Percentiles rank a stretch among this genome's conserved stretches.
phyloP scores from a whole-genome alignment of 192 early-diverging fungal genomes.

The Diversispora epigaea region DNA sequence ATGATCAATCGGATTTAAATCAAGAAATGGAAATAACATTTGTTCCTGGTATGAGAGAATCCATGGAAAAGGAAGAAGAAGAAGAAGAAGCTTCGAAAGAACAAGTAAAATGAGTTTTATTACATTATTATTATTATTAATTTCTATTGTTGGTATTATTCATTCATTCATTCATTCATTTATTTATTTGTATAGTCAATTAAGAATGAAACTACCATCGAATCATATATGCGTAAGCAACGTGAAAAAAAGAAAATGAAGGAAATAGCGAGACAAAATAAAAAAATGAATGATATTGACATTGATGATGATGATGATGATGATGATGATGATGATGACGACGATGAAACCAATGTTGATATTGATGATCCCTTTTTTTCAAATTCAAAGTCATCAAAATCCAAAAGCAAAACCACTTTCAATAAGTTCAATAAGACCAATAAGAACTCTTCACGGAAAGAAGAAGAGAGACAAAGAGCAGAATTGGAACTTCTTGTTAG shows the following conservation, averaged over 20 bases:
- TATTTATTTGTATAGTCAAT: conserved; percentile 12
- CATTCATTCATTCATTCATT: neutral
- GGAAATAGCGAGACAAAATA: conserved; percentile 50
- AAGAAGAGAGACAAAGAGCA: conserved; percentile 62
- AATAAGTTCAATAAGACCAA: conserved; percentile 40
- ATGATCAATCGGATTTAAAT: conserved; percentile 48
- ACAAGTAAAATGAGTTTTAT: conserved; percentile 38
- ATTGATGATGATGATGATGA: neutral
- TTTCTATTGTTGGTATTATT: neutral
- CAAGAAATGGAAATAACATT: conserved; percentile 96
- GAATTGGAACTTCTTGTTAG: conserved; percentile 84
- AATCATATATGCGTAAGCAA: conserved; percentile 76
- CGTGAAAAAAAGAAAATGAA: conserved; percentile 73
- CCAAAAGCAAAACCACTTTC: conserved; percentile 46
- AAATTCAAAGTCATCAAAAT: conserved; percentile 37
- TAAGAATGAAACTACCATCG: conserved; percentile 84
- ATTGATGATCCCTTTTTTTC: conserved; percentile 37
- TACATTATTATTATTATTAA: neutral
- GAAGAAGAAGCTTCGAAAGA: conserved; percentile 49
- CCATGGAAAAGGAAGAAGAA: too few species aligned
- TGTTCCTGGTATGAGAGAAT: conserved; percentile 83
- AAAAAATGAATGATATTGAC: conserved; percentile 32
- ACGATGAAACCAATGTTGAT: conserved; percentile 29
- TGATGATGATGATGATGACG: conserved; percentile 45
- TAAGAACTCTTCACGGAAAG: conserved; percentile 27